Percentiles rank a stretch among this genome's conserved stretches.
Evolutionary conservation across 352 stramenopile species (phyloP).

Genomic region (Stramenopiles sp.): DNA sequence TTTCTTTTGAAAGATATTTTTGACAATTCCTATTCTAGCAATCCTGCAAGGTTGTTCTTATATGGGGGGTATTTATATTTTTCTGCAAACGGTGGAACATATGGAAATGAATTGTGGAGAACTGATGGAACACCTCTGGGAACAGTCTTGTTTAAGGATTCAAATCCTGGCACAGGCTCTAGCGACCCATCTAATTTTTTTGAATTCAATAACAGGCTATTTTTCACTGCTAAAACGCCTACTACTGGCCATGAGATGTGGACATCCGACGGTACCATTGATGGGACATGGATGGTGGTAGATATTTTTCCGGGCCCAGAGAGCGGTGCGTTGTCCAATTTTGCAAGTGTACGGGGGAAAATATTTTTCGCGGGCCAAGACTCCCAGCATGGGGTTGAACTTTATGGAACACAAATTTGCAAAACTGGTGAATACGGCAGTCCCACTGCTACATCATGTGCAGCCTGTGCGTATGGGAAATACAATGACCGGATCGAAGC

Average conservation of each 20-base stretch:
- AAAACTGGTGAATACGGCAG: not conserved
- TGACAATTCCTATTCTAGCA: constrained; percentile 15
- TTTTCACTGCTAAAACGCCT: not conserved
- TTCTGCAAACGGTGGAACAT: constrained; percentile 32
- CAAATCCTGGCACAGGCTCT: constrained; percentile 29
- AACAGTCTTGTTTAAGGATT: constrained; percentile 41
- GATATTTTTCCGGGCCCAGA: constrained; percentile 28
- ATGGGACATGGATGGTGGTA: constrained; percentile 37
- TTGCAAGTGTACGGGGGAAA: not conserved
- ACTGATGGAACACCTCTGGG: constrained; percentile 35
- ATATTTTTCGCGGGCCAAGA: not conserved
- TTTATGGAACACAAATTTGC: not conserved
- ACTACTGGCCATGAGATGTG: constrained; percentile 38
- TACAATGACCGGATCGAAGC: not conserved
- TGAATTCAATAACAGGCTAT: not conserved
- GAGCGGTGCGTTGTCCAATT: not conserved
- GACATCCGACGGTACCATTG: constrained; percentile 46
- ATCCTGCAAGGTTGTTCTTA: not conserved
- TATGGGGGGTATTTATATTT: constrained; percentile 34
- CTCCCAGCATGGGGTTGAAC: not conserved
- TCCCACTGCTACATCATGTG: not conserved
- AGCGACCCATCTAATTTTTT: not conserved
- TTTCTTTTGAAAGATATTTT: constrained; percentile 41
- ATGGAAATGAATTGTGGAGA: constrained; percentile 46
- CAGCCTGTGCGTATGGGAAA: not conserved